These are phyloP conservation scores for Rubia yunnanensis DNA, from an alignment of 257 asterid genomes.

Conservation along the genomic window DNA sequence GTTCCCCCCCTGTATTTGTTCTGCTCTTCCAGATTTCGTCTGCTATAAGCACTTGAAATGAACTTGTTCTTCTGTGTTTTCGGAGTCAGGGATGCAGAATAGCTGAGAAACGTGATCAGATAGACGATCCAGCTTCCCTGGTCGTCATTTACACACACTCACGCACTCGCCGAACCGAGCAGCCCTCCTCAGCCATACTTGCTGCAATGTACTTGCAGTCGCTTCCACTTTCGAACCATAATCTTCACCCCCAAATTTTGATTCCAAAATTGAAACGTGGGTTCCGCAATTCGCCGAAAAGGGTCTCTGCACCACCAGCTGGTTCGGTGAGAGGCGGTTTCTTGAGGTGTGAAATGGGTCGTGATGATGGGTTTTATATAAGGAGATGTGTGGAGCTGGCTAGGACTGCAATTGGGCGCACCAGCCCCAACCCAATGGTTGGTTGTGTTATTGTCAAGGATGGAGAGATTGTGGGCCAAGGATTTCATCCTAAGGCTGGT, in stretches of 20 bases:
- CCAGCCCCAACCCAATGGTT: conserved; percentile 97
- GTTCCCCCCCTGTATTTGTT: too few relatives aligned
- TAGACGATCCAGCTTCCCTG: too few relatives aligned
- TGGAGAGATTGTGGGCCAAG: conserved; percentile 84
- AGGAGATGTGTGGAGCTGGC: conserved; percentile 88
- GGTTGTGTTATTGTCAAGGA: conserved; percentile 84
- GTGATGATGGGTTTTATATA: conserved; percentile 61
- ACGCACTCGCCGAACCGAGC: not conserved
- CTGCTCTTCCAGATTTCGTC: too few relatives aligned
- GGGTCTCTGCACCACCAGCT: conserved; percentile 25
- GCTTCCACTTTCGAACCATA: conserved; percentile 23
- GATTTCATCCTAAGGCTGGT: conserved; percentile 96
- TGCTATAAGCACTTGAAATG: too few relatives aligned
- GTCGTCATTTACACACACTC: not conserved
- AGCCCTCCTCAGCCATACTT: not conserved
- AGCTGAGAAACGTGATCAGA: too few relatives aligned
- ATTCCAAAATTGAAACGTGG: not conserved
- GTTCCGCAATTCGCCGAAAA: not conserved
- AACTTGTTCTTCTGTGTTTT: too few relatives aligned
- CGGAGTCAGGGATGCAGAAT: too few relatives aligned
- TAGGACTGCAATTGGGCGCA: conserved; percentile 60
- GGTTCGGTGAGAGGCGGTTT: conserved; percentile 23
- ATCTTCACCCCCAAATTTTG: conserved; percentile 15
- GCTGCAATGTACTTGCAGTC: conserved; percentile 34
- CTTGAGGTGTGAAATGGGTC: conserved; percentile 29